Conservation (phyloP, 1,139 yeast species). For the Protomyces pachydermus region DNA sequence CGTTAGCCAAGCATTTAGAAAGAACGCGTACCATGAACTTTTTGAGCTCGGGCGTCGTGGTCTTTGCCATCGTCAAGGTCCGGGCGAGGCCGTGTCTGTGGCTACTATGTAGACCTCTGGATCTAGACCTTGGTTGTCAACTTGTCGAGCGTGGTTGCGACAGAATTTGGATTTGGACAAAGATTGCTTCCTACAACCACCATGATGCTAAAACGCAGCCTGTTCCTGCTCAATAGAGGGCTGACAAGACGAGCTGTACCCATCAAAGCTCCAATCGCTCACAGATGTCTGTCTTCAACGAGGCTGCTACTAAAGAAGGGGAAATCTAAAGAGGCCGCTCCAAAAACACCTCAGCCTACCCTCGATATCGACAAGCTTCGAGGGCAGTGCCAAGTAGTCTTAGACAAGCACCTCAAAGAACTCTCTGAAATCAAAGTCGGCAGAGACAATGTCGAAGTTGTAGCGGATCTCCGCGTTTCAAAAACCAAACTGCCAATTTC, state of each 20-base stretch:
- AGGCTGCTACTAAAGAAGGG: neutral
- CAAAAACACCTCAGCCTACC: neutral
- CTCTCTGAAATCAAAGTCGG: neutral
- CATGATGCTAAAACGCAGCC: no score
- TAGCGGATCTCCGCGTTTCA: constrained; percentile 2
- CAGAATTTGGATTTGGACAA: no score
- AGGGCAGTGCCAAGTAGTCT: no score
- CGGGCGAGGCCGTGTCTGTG: no score
- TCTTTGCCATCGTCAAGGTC: constrained; percentile 36
- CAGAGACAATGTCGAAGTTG: neutral
- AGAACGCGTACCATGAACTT: constrained; percentile 39
- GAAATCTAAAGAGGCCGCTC: neutral
- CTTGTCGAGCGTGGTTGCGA: no score
- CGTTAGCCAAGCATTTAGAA: neutral
- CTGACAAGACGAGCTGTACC: no score
- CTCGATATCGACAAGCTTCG: no score
- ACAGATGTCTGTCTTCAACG: neutral
- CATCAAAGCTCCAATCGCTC: no score
- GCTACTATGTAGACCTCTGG: no score
- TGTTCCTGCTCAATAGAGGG: no score
- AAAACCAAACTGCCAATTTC: neutral
- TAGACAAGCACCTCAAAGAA: neutral
- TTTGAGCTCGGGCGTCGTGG: constrained; percentile 60
- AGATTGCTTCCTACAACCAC: no score
- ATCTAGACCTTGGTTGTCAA: no score